phyloP scores from a whole-genome alignment of 495 filamentous ascomycete genomes.

The Podospora pseudoanserina region DNA sequence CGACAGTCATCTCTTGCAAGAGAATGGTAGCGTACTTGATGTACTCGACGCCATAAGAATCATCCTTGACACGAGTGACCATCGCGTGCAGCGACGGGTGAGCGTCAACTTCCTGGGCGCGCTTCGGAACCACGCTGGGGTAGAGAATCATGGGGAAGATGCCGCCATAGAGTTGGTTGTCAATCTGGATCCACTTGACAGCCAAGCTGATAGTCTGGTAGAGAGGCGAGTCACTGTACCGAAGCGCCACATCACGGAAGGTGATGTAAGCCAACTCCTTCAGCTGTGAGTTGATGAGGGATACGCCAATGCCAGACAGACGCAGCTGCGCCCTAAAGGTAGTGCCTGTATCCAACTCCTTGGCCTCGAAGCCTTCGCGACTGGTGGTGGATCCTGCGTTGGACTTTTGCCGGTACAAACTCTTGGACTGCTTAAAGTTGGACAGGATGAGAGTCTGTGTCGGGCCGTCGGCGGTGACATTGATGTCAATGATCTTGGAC shows the following conservation, averaged over 20 bases:
- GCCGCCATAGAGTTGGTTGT: slow-evolving; percentile 97
- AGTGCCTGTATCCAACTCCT: slow-evolving; percentile 77
- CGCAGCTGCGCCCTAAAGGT: slow-evolving; percentile 85
- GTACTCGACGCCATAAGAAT: slow-evolving; percentile 95
- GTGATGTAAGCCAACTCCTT: slow-evolving; percentile 93
- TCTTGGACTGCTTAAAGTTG: slow-evolving; percentile 92
- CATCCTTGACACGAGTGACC: slow-evolving; percentile 93
- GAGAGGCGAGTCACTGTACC: slow-evolving; percentile 83
- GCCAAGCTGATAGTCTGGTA: slow-evolving; percentile 87
- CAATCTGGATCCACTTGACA: slow-evolving; percentile 98
- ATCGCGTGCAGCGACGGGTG: slow-evolving; percentile 91
- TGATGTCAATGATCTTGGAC: slow-evolving; percentile 89
- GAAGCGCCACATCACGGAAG: slow-evolving; percentile 85
- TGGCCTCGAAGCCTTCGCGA: slow-evolving; percentile 80
- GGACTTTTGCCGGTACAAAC: slow-evolving; percentile 86
- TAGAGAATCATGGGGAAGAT: slow-evolving; percentile 98
- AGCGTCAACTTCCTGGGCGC: slow-evolving; percentile 91
- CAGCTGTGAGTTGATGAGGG: slow-evolving; percentile 85
- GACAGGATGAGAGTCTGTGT: slow-evolving; percentile 90
- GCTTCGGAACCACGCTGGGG: slow-evolving; percentile 97
- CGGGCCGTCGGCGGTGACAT: slow-evolving; percentile 89
- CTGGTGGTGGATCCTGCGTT: slow-evolving; percentile 51
- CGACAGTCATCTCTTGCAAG: slow-evolving; percentile 95
- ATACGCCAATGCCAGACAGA: slow-evolving; percentile 88
- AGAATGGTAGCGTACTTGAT: slow-evolving; percentile 96